These are phyloP conservation scores for Geotrichum restrictum DNA, from an alignment of 1,139 yeast genomes.

Conservation along the genomic window DNA sequence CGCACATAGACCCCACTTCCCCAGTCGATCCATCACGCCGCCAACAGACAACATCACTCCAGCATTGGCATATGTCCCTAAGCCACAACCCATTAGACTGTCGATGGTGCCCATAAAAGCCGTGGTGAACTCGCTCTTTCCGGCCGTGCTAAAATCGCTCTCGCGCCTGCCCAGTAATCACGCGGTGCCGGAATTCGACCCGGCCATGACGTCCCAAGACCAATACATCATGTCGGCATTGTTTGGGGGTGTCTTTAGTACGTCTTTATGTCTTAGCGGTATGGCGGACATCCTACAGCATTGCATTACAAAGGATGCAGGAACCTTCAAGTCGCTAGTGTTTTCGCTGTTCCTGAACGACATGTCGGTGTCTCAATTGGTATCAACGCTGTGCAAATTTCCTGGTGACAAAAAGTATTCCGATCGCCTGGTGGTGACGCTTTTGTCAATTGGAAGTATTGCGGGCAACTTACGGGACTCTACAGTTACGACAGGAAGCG, in stretches of 20 bases:
- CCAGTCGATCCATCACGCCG: background rate
- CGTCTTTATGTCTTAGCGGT: conserved; percentile 14
- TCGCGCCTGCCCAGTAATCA: conserved; percentile 14
- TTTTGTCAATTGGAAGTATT: conserved; percentile 15
- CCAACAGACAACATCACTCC: background rate
- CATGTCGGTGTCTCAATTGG: conserved; percentile 6
- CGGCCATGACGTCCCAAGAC: conserved; percentile 10
- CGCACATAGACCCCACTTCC: too few species aligned
- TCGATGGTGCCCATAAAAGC: conserved; percentile 16
- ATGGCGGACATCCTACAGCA: conserved; percentile 11
- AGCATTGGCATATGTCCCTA: background rate
- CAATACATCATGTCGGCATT: conserved; percentile 20
- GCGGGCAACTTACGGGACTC: background rate
- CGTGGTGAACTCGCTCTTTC: conserved; percentile 15
- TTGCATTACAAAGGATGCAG: background rate
- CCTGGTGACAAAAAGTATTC: conserved; percentile 7
- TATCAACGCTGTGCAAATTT: background rate
- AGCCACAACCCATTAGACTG: conserved; percentile 2
- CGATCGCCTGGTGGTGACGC: conserved; percentile 3
- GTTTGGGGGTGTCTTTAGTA: conserved; percentile 16
- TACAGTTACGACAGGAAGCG: background rate
- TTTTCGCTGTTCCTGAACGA: conserved; percentile 13
- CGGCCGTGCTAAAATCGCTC: conserved; percentile 14
- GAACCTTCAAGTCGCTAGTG: conserved; percentile 5
- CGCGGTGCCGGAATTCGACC: conserved; percentile 17